These are phyloP conservation scores for Martensiomyces pterosporus DNA, from an alignment of 192 early-diverging fungal genomes.

Conservation along the genomic window DNA sequence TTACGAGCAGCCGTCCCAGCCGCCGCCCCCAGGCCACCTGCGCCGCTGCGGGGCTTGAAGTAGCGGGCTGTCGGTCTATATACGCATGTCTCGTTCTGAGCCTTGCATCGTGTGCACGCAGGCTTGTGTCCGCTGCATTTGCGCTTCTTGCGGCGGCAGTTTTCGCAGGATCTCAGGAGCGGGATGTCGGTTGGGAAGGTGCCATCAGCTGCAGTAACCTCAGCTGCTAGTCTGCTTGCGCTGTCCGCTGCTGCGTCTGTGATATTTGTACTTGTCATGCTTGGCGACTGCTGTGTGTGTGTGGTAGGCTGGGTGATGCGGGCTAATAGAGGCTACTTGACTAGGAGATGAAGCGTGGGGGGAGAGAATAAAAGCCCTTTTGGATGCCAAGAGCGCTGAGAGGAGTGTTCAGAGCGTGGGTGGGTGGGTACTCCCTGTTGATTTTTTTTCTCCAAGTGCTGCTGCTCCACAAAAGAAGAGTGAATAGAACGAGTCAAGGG, in stretches of 20 bases:
- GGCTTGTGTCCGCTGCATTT: slow-evolving; percentile 46
- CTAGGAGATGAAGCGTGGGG: no score
- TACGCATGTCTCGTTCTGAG: slow-evolving; percentile 26
- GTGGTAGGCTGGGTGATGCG: no score
- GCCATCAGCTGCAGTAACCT: not conserved
- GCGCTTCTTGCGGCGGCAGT: slow-evolving; percentile 47
- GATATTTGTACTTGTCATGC: slow-evolving; percentile 2
- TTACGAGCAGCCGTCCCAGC: slow-evolving; percentile 1
- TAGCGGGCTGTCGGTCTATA: slow-evolving; percentile 40
- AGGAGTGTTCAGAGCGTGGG: no score
- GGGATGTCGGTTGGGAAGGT: slow-evolving; percentile 20
- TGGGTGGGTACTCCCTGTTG: no score
- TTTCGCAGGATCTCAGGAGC: slow-evolving; percentile 43
- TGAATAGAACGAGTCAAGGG: no score
- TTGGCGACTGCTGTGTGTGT: no score
- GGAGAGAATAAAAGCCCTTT: no score
- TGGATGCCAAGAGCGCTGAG: no score
- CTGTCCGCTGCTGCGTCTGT: not conserved
- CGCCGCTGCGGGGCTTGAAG: slow-evolving; percentile 22
- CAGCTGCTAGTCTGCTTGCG: not conserved
- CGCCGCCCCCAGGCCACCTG: no score
- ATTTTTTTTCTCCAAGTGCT: no score
- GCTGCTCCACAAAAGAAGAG: no score
- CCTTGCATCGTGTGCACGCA: slow-evolving; percentile 30
- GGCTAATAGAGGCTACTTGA: no score